These are phyloP conservation scores for Selaginella moellendorffii DNA, from an alignment of 75 land plant genomes.

Conservation along the genomic window DNA sequence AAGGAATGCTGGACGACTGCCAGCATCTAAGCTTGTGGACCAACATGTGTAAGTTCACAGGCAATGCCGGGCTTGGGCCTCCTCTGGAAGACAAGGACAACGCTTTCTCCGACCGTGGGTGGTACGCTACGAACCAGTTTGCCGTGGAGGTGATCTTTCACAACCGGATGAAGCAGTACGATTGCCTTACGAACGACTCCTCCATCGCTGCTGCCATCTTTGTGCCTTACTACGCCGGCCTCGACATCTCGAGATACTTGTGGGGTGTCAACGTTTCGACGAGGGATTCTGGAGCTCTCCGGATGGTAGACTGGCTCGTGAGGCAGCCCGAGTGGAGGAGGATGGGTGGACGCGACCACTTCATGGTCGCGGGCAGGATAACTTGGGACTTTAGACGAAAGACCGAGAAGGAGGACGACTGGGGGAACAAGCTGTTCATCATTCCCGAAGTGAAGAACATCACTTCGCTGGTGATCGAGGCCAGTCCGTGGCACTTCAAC, in stretches of 20 bases:
- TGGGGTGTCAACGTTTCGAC: constrained; percentile 63
- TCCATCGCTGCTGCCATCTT: constrained; percentile 68
- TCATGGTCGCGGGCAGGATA: constrained; percentile 85
- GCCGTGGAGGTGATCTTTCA: constrained; percentile 84
- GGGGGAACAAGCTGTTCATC: constrained; percentile 93
- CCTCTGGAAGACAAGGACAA: constrained; percentile 54
- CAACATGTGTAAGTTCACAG: constrained; percentile 77
- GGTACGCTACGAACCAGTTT: constrained; percentile 96
- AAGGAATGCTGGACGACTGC: constrained; percentile 62
- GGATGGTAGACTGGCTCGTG: constrained; percentile 57
- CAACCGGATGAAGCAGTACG: constrained; percentile 86
- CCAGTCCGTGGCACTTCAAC: constrained; percentile 83
- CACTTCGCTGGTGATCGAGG: constrained; percentile 84
- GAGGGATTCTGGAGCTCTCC: constrained; percentile 57
- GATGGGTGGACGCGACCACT: constrained; percentile 81
- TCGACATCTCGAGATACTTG: constrained; percentile 68
- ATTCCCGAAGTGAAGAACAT: constrained; percentile 76
- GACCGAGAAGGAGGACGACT: constrained; percentile 53
- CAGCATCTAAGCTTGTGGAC: constrained; percentile 65
- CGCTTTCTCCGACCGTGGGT: constrained; percentile 59
- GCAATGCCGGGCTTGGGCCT: constrained; percentile 82
- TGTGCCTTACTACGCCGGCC: constrained; percentile 93
- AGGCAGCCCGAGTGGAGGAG: constrained; percentile 60
- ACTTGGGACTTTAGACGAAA: constrained; percentile 96
- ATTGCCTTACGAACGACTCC: constrained; percentile 72